Percentiles rank a stretch among this genome's conserved stretches.
phyloP scores from a whole-genome alignment of 2,329 filamentous ascomycete genomes.

The Cordyceps pruinosa region DNA sequence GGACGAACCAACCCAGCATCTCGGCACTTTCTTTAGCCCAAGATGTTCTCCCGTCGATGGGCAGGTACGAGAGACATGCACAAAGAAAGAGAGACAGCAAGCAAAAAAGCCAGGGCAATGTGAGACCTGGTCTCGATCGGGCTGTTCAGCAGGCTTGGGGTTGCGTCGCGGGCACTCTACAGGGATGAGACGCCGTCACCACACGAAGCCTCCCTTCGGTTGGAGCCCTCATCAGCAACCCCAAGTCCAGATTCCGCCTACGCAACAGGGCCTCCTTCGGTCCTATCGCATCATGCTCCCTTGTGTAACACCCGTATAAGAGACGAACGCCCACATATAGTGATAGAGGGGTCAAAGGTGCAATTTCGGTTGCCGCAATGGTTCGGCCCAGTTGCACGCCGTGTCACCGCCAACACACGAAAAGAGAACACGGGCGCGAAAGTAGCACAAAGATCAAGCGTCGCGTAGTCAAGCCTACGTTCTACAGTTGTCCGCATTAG shows the following conservation, averaged over 20 bases:
- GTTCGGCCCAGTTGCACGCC: neutral
- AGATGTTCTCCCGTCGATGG: neutral
- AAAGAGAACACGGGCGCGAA: neutral
- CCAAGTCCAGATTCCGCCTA: neutral
- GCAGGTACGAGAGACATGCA: slow-evolving; percentile 8
- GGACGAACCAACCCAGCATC: neutral
- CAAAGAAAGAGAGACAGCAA: neutral
- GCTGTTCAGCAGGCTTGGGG: neutral
- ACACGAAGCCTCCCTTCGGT: neutral
- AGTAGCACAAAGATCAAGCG: neutral
- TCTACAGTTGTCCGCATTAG: neutral
- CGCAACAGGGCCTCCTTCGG: neutral
- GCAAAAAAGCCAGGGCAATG: neutral
- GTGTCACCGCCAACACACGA: neutral
- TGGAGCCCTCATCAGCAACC: neutral
- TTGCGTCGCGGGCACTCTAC: neutral
- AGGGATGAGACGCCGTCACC: neutral
- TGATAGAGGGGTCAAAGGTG: neutral
- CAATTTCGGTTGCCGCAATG: neutral
- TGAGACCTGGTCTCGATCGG: neutral
- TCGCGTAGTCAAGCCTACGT: neutral
- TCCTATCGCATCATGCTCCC: neutral
- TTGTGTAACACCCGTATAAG: neutral
- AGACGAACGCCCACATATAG: neutral
- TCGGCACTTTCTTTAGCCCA: neutral